phyloP scores from a whole-genome alignment of 1,139 yeast species.

The Citeromyces siamensis region DNA sequence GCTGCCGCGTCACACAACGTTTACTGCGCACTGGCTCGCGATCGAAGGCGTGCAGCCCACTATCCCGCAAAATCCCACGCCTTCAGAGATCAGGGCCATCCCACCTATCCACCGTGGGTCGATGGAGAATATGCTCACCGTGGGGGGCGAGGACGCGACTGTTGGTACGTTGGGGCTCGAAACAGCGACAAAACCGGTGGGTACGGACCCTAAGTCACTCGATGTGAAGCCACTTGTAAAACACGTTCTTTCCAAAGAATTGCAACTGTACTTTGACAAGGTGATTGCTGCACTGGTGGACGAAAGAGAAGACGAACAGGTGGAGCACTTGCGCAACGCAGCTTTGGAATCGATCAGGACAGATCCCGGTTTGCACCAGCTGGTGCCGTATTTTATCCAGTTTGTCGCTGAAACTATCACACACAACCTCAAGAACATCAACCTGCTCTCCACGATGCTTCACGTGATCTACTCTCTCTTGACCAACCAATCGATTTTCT shows the following conservation, averaged over 20 bases:
- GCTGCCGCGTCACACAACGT: constrained; percentile 85
- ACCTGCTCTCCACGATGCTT: constrained; percentile 73
- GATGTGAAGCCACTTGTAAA: constrained; percentile 92
- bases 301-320: constrained; percentile 29
- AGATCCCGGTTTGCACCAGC: constrained; percentile 94
- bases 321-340: constrained; percentile 55
- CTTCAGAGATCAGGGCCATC: constrained; percentile 54
- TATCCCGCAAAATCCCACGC: constrained; percentile 91
- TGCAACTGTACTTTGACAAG: constrained; percentile 87
- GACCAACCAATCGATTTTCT: constrained; percentile 74
- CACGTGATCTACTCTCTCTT: constrained; percentile 81
- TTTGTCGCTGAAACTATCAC: constrained; percentile 95
- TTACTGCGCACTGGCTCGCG: constrained; percentile 97
- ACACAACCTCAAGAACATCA: constrained; percentile 67
- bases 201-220: constrained; percentile 39
- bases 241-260: constrained; percentile 88
- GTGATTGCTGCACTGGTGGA: constrained; percentile 70
- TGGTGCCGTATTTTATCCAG: constrained; percentile 93
- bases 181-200: constrained; percentile 8
- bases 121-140: constrained; percentile 30
- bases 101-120: constrained; percentile 68
- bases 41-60: constrained; percentile 98
- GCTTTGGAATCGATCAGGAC: constrained; percentile 75
- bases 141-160: constrained; percentile 11
- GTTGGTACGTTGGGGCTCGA: constrained; percentile 6